These are phyloP conservation scores for Linnemannia elongata DNA, from an alignment of 192 early-diverging fungal species.

Conservation along the genomic window DNA sequence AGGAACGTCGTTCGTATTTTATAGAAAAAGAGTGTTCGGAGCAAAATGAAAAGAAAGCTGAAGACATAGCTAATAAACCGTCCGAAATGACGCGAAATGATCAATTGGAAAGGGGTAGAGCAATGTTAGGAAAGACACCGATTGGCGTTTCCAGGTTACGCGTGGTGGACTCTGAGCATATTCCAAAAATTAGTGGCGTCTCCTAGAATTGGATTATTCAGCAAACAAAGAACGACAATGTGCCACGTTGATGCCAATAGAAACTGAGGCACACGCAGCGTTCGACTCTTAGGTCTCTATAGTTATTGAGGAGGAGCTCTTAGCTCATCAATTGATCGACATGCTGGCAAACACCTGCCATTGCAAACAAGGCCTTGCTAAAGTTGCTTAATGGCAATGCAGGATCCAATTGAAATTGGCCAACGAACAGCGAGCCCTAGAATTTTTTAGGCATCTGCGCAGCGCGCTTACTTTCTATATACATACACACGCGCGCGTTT, in stretches of 20 bases:
- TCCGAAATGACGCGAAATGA: neutral
- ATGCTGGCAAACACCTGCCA: neutral
- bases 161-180: neutral
- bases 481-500: neutral
- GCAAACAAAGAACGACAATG: neutral
- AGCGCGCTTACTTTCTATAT: neutral
- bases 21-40: neutral
- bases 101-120: neutral
- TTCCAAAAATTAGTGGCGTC: neutral
- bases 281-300: neutral
- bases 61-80: neutral
- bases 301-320: neutral
- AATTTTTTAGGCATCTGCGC: neutral
- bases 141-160: neutral
- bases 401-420: neutral
- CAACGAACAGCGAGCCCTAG: neutral
- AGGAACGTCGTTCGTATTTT: neutral
- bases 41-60: neutral
- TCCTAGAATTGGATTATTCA: neutral
- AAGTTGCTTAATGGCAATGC: no score
- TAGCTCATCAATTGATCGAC: neutral
- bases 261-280: neutral
- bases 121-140: neutral
- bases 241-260: slow-evolving; percentile 4
- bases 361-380: no score